These are phyloP conservation scores for Telfairia occidentalis DNA, from an alignment of 331 rosid genomes.

Conservation along the genomic window DNA sequence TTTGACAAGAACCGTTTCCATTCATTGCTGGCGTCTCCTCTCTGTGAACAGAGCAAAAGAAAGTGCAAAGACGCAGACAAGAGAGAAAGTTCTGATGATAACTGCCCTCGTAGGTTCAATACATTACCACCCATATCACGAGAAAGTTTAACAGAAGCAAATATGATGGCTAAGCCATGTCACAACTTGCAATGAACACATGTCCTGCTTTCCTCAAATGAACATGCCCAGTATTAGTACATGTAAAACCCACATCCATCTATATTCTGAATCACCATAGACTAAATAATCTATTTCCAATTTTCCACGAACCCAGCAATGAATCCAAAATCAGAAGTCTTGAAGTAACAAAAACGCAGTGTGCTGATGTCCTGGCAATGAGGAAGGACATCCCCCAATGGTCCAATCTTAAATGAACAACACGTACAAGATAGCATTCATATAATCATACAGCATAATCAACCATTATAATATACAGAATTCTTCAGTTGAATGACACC, in stretches of 20 bases:
- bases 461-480: slow-evolving; percentile 13
- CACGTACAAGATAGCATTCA: slow-evolving; percentile 7
- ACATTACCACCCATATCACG: slow-evolving; percentile 21
- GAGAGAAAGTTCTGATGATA: slow-evolving; percentile 27
- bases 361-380: slow-evolving; percentile 2
- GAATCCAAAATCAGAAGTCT: slow-evolving; percentile 19
- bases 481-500: slow-evolving; percentile 18
- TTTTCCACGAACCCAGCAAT: slow-evolving; percentile 23
- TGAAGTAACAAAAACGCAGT: slow-evolving; percentile 25
- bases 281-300: slow-evolving; percentile 22
- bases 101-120: slow-evolving; percentile 26
- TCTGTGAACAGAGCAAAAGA: slow-evolving; percentile 20
- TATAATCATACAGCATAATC: slow-evolving; percentile 18
- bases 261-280: slow-evolving; percentile 16
- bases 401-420: slow-evolving; percentile 20
- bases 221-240: slow-evolving; percentile 18
- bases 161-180: slow-evolving; percentile 16
- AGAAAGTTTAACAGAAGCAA: slow-evolving; percentile 23
- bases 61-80: slow-evolving; percentile 18
- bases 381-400: slow-evolving; percentile 18
- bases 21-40: slow-evolving; percentile 36
- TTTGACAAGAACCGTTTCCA: slow-evolving; percentile 38
- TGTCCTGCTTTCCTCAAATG: slow-evolving; percentile 21
- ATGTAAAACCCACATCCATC: slow-evolving; percentile 28
- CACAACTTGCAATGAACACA: slow-evolving; percentile 13